phyloP scores from a whole-genome alignment of 1,284 basidiomycete genomes.

The Earliella scabrosa region DNA sequence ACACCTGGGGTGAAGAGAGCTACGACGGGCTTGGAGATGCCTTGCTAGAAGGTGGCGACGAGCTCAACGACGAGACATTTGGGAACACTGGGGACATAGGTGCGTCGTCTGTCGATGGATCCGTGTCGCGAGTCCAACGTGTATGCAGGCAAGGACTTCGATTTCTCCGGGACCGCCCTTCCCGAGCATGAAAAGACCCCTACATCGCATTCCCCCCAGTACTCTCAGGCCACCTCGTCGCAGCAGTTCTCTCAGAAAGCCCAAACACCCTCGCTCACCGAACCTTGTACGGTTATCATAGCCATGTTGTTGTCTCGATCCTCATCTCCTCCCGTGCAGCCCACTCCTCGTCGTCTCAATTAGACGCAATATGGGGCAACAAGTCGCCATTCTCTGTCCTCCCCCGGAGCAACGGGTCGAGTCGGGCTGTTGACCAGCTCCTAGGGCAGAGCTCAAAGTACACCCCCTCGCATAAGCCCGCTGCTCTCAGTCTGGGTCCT shows the following conservation, averaged over 20 bases:
- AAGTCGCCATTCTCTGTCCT: constrained; percentile 75
- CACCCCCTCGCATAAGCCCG: constrained; percentile 24
- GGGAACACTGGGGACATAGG: constrained; percentile 73
- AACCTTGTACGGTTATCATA: constrained; percentile 38
- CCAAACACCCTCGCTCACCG: constrained; percentile 23
- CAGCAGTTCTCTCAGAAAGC: constrained; percentile 20
- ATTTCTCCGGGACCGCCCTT: constrained; percentile 68
- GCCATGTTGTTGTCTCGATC: constrained; percentile 34
- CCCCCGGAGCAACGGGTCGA: constrained; percentile 55
- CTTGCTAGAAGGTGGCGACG: constrained; percentile 88
- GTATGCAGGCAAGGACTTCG: constrained; percentile 85
- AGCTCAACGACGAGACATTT: constrained; percentile 96
- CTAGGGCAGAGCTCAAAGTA: constrained; percentile 20
- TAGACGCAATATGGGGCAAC: constrained; percentile 81
- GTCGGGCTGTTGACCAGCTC: constrained; percentile 42
- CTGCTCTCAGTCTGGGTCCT: constrained; percentile 27
- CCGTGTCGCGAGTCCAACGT: neutral
- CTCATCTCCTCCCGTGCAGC: constrained; percentile 38
- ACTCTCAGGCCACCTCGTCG: constrained; percentile 3
- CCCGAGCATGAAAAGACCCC: constrained; percentile 34
- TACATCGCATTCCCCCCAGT: constrained; percentile 13
- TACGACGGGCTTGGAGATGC: constrained; percentile 91
- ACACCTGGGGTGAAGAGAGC: constrained; percentile 88
- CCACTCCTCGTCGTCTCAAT: constrained; percentile 43
- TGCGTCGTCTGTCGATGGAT: constrained; percentile 41